Evolutionary conservation across 176 grass and related monocot species (phyloP), one percentile per base, ranked within the genome.

Genomic region (Microstegium vimineum): DNA sequence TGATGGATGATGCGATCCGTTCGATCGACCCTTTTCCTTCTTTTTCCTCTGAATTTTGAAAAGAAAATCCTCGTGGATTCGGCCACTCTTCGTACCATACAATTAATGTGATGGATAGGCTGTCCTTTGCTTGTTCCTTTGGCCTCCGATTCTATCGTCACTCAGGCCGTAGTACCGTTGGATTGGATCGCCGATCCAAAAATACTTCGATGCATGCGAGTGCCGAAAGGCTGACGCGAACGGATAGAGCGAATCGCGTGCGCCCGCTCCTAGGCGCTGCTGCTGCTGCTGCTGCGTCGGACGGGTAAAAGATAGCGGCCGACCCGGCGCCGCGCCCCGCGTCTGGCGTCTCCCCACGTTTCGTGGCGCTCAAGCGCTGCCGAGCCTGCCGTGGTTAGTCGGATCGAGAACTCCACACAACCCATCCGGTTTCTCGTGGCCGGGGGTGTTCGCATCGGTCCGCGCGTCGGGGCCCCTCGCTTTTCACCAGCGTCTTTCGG

Each of bases 401-500:
- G 37, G 62, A 22, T 28, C 4, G 52, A 23, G 47, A 12, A 20
- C 46, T 1, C 46, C 36, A 5, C 36, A 37, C 36, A 37, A 8
- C 76, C 4, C 68, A 8, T 14, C 61, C 70, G 66, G 40, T 36
- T 3, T 4, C 14, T 32, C 34, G 37, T 60, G 62, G 62, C 71
- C 36, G n/a, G 36, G 8, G 35, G 17, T 25, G 4, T 30, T 52
- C 30, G 45, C 85, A 18, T 69, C 40, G 79, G 65, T 51, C 12
- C 52, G 79, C 31, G 71, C 22, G 33, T 47, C 76, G 67, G 32
- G 12, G n/a, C 4, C n/a, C 71, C 22, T 4, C 7, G 30, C 65
- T 77, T 87, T 87, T 20, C 62, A 9, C 16, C 38, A 8, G 64
- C 54, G 16, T 82, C 52, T 82, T 72, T 82, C 79, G 73, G 79